Evolutionary conservation across 768 basidiomycete species (phyloP), one percentile per base, ranked within the genome.

Genomic region (Cubamyces lactineus): DNA sequence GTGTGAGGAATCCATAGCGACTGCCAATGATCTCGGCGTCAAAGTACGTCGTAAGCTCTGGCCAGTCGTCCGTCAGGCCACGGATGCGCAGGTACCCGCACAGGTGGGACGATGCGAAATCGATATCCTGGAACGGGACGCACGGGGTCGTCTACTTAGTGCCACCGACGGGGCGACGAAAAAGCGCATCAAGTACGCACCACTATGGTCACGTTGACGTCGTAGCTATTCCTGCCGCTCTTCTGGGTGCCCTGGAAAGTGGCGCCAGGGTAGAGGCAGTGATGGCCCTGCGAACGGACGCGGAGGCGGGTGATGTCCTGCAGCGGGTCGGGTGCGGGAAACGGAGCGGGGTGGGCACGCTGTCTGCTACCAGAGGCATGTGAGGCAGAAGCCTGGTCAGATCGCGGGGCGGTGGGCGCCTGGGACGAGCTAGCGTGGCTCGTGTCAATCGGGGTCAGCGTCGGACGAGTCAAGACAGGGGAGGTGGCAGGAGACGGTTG

Each of bases 11-110:
- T 11, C 96, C 96, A 72, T 94, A 87, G 23, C 91, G 86, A 62
- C 82, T 86, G 17, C 95, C 95, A 65, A 98, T 96, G 64, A 98
- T 94, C 74, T 98, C 94, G 50, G 95, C 96, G 70, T 95, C 93
- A 74, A 98, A 98, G 71, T 94, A 97, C 2, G 96, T 98, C 5
- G 95, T 97, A 42, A 98, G 83, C 73, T 96, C 92, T 16, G 96
- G 96, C 85, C 93, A 95, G 69, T 96, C 91, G 67, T 96, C 87
- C 43, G 96, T 98, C 53, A 98, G 78, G 28, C 94, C 93, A 17
- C 89, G 88, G 72, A 98, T 98, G 61, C 91, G 87, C 43, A 98
- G 87, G 73, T 96, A 96, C 19, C 26, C 26, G 67, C 89, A 94
- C 16, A 98, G 80, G 63, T 86, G 89, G 0, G 95, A 94, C 13